Evolutionary conservation across 257 asterid genomes (phyloP).

Genomic region (Fraxinus excelsior): DNA sequence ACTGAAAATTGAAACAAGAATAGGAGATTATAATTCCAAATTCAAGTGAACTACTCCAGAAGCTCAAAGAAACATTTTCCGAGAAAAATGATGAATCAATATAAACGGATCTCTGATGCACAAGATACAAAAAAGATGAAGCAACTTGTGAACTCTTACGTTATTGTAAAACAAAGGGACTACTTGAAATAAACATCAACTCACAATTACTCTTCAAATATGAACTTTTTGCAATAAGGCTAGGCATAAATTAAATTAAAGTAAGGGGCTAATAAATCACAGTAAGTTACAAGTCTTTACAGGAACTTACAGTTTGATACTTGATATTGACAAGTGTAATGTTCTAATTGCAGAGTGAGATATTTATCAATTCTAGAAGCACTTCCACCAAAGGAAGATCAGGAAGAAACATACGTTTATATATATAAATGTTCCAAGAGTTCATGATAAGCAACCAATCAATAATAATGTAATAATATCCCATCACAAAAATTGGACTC

Average conservation of each 20-base stretch:
- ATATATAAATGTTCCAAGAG: neutral
- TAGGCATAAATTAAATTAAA: neutral
- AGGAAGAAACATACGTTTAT: neutral
- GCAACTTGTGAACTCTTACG: neutral
- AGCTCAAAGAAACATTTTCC: neutral
- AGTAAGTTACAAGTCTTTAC: constrained; percentile 6
- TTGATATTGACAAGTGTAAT: neutral
- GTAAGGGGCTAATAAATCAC: constrained; percentile 11
- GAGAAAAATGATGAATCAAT: neutral
- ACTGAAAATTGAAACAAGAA: constrained; percentile 38
- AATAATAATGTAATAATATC: neutral
- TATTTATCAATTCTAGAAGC: constrained; percentile 6
- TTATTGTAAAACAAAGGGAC: neutral
- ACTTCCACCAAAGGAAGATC: constrained; percentile 12
- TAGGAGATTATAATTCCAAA: neutral
- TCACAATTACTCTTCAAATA: neutral
- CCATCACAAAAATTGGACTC: constrained; percentile 16
- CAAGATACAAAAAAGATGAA: constrained; percentile 1
- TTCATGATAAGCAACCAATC: constrained; percentile 3
- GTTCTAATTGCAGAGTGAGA: constrained; percentile 6
- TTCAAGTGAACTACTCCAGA: constrained; percentile 5
- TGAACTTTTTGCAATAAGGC: neutral
- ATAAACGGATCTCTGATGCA: neutral
- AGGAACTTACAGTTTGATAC: neutral
- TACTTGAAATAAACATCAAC: neutral